Base-by-base conservation (phyloP, 2,329 filamentous ascomycete species). In the Calonectria hongkongensis region DNA sequence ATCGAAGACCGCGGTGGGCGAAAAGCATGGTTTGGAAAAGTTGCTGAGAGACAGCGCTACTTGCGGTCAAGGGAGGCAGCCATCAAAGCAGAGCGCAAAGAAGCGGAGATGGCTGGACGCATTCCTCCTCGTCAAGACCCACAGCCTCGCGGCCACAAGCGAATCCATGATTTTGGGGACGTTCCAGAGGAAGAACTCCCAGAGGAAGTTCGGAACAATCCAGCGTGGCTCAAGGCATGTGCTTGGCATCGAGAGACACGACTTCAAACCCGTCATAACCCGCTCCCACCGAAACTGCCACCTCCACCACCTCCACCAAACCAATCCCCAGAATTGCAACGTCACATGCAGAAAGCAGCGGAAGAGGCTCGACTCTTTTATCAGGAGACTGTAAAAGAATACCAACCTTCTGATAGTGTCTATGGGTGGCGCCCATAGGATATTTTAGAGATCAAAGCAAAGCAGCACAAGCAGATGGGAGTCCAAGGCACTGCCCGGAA, bases 11-110 rank as follows among this genome's bases (percentile, higher is more conserved):
- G 90, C 2, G 86, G 86, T 5, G 84, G 83, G 3, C 84, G 88
- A 21, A 92, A 92, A 74, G 82, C 79, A 6, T 88, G 87, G 74
- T 88, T 89, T 58, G 89, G 89, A 25, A 86, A 85, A 71, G 86
- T 84, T 0, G 79, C 82, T 0, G 79, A 83, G 58, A 84, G 87
- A 13, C 79, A 85, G 73, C 83, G 79, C 33, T 83, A 82, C 73
- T 74, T 83, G 60, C 79, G 73, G 8, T 71, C 74, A 10, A 76
- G 75, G 54, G 75, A 81, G 65, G 70, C 72, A 28, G 71, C 67
- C 18, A 58, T 70, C 18, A 74, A 77, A 54, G 51, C 64, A 50
- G 50, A 74, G 56, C 66, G 69, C 10, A 66, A 77, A 47, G 48
- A 66, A 48, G 73, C 72, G 63, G 58, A 30, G 27, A 36, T 65